Conservation (phyloP, 768 basidiomycete genomes). For the Boletus patriciae region DNA sequence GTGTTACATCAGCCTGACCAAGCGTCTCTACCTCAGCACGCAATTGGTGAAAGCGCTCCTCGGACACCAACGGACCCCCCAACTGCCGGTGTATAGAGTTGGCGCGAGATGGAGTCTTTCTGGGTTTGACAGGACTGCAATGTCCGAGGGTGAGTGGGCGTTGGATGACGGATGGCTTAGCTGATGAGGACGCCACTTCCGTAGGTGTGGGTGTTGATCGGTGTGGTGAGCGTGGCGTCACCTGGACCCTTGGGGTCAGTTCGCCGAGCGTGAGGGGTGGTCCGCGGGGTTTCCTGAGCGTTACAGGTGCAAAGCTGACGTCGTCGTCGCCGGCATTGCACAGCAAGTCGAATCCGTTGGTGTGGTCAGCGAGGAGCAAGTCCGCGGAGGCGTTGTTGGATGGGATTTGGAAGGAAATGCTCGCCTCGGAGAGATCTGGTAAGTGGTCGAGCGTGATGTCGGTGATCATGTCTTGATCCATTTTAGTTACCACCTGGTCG, state of each 20-base stretch:
- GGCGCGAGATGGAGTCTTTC: slow-evolving; percentile 2
- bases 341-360: slow-evolving; percentile 43
- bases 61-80: slow-evolving; percentile 22
- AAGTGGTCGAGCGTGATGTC: slow-evolving; percentile 53
- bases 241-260: slow-evolving; percentile 39
- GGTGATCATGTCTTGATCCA: slow-evolving; percentile 29
- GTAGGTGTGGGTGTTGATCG: slow-evolving; percentile 15
- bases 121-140: slow-evolving; percentile 17
- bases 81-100: background rate
- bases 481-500: background rate
- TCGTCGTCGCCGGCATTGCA: slow-evolving; percentile 26
- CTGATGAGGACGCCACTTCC: slow-evolving; percentile 5
- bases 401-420: slow-evolving; percentile 52
- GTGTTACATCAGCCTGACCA: slow-evolving; percentile 3
- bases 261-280: slow-evolving; percentile 40
- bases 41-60: slow-evolving; percentile 27
- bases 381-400: slow-evolving; percentile 33
- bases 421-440: slow-evolving; percentile 50
- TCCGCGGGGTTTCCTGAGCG: slow-evolving; percentile 27
- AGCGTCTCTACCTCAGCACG: slow-evolving; percentile 20
- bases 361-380: slow-evolving; percentile 42
- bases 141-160: slow-evolving; percentile 12
- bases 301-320: slow-evolving; percentile 40
- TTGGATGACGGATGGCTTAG: slow-evolving; percentile 16
- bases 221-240: background rate